Evolutionary conservation across 2,329 filamentous ascomycete species (phyloP).

Genomic region (Pochonia chlamydosporia): DNA sequence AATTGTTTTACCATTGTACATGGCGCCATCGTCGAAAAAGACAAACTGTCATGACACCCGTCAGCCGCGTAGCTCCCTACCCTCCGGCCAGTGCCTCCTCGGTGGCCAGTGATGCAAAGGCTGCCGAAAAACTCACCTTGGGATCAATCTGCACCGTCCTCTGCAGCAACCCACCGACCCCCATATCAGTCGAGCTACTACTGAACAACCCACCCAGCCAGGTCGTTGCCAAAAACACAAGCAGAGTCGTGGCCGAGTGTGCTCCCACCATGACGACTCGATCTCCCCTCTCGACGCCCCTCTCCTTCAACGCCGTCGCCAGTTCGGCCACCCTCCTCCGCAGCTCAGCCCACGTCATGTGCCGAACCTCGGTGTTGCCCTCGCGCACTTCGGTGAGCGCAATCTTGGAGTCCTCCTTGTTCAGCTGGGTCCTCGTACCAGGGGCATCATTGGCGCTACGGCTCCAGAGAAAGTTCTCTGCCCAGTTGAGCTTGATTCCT

Average conservation of each 20-base stretch:
- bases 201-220: conserved; percentile 72
- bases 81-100: conserved; percentile 4
- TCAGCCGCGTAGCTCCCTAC: not conserved
- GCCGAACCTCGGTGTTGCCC: conserved; percentile 47
- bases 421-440: conserved; percentile 40
- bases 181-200: conserved; percentile 77
- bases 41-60: conserved; percentile 51
- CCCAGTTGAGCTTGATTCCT: conserved; percentile 68
- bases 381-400: conserved; percentile 70
- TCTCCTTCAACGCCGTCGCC: conserved; percentile 59
- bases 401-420: conserved; percentile 66
- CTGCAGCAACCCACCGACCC: conserved; percentile 70
- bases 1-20: conserved; percentile 73
- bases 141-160: conserved; percentile 69
- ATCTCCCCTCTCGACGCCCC: conserved; percentile 66
- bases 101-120: not conserved
- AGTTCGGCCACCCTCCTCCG: conserved; percentile 52
- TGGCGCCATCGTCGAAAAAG: conserved; percentile 75
- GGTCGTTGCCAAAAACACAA: conserved; percentile 63
- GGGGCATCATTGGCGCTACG: conserved; percentile 32
- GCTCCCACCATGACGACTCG: conserved; percentile 69
- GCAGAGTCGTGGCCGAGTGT: conserved; percentile 68
- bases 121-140: conserved; percentile 34
- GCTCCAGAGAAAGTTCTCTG: conserved; percentile 72
- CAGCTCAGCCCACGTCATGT: conserved; percentile 64